Evolutionary conservation across 164 flowering plant species (phyloP).

Genomic region (Stephania yunnanensis): DNA sequence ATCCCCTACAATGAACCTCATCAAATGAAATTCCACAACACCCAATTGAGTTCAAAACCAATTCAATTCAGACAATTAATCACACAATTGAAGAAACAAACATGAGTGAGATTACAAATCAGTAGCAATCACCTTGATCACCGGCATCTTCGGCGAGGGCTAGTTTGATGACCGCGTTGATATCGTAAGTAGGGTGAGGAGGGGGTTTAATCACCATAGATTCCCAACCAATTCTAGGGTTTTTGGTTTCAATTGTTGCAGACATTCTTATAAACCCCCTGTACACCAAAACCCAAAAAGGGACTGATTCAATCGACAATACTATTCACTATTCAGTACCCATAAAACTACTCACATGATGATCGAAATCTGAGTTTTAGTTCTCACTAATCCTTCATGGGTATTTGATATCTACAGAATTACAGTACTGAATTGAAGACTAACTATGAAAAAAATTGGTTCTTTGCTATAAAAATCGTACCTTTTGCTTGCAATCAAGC

Average conservation of each 20-base stretch:
- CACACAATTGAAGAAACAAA: neutral
- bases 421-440: neutral
- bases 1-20: conserved; percentile 52
- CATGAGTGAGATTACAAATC: neutral
- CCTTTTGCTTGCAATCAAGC: neutral
- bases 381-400: too few species aligned
- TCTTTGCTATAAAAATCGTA: neutral
- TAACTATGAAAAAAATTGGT: neutral
- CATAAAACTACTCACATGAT: too few species aligned
- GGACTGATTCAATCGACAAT: neutral
- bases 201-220: conserved; percentile 49
- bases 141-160: conserved; percentile 85
- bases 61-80: neutral
- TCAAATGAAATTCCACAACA: neutral
- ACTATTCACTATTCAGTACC: neutral
- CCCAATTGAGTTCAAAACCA: neutral
- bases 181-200: conserved; percentile 71
- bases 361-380: too few species aligned
- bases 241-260: conserved; percentile 17
- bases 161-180: conserved; percentile 58
- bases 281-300: neutral
- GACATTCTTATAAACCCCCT: conserved; percentile 18
- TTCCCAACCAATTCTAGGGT: conserved; percentile 17
- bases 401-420: neutral
- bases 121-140: conserved; percentile 18